Base-by-base conservation (phyloP, 139 green algal genomes). In the Monoraphidium neglectum region DNA sequence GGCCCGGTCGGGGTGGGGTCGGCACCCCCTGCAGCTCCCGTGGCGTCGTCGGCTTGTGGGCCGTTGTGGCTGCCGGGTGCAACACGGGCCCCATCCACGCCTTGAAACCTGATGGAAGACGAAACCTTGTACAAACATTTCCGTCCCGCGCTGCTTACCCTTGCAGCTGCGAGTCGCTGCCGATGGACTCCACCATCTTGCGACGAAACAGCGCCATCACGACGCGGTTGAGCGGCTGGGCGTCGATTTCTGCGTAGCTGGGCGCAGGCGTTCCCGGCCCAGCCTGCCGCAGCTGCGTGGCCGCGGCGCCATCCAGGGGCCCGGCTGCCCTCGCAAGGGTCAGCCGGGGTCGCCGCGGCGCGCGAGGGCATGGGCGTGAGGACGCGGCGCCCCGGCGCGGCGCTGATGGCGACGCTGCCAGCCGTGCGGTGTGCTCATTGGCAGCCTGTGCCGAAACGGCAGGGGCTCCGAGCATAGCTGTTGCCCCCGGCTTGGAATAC, bases 201-300 rank as follows among this genome's bases (percentile, higher is more conserved):
- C 66, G 70, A 15, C 92, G 64, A 72, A 97, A 97, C n/a, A 96
- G 78, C 0, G 75, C 70, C 82, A 92, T 93, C 0, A 97, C 82
- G 0, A 84, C 37, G 8, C 60, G 47, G 77, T 94, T 97, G 6
- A 95, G 71, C 4, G 87, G 87, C 62, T 87, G 68, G 0, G 53
- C 37, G 71, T 95, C 91, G n/a, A 95, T 88, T 0, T 63, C 69
- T 4, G 53, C 30, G 35, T 90, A 90, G 51, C 80, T 68, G 4
- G 85, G 82, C 1, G 68, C 53, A 2, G 79, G 33, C 0, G 53
- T 69, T 1, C 12, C 36, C 24, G 60, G 76, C 13, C 72, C 82
- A 38, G 54, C 85, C 37, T 60, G 60, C 15, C 61, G 76, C 12
- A 32, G 56, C 26, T 12, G 12, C 12, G 56, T 18, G 5, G 26